Base-by-base conservation (phyloP, 257 asterid species). In the Fraxinus cuspidata region DNA sequence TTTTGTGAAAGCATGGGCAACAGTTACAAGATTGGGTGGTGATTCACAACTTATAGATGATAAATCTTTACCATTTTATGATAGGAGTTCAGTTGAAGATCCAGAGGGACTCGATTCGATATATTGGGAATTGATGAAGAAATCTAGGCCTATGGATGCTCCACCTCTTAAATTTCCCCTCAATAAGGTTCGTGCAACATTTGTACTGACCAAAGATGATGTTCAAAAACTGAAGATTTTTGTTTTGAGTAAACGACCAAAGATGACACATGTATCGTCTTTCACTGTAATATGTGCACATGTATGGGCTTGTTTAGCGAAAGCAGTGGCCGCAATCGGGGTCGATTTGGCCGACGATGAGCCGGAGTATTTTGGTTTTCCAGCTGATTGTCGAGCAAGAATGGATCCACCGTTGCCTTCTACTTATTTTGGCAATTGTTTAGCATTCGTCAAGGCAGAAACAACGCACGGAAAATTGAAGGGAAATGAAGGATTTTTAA, bases 361-460 rank as follows among this genome's bases (percentile, higher is more conserved):
- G 70, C 4, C 2, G 6, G 80, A 74, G 47, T n/a, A 53, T 72
- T 79, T 85, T 67, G 0, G 13, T 1, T 74, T 37, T 25, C 56
- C 70, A 0, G 86, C 82, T 13, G 83, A 87, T 19, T 75, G 85
- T 12, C 81, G 89, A 4, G 44, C 66, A 2, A 77, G 86, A 0
- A 63, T 76, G n/a, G 37, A 51, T 32, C 89, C 89, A 56, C 84
- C 86, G 6, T 21, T 83, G 21, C 83, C 89, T 1, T 37, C 29
- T n/a, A 47, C 81, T 4, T 87, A 81, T 76, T 84, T 88, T 47
- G 92, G 92, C 1, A 88, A 86, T 15, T 82, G 88, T 56, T 25
- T 86, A 11, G 76, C 73, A 0, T 28, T n/a, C 35, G 75, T 78
- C 63, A 12, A 28, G 0, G 65, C 76, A 31, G 18, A 31, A 12